Evolutionary conservation across 768 basidiomycete genomes (phyloP).

Genomic region (Pulveroboletus sp.): DNA sequence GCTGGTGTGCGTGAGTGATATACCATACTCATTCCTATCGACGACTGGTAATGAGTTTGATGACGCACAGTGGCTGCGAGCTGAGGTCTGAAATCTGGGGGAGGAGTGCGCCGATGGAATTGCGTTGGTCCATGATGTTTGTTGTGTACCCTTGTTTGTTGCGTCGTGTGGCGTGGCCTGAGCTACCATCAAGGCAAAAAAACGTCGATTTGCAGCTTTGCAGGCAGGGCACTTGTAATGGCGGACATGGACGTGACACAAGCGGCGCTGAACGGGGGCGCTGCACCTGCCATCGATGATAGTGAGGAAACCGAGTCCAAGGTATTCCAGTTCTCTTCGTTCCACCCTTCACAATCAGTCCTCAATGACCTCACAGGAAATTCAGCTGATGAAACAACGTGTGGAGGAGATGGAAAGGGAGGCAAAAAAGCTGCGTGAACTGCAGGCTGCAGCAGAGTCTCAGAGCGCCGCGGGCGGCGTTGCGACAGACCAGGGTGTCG

Average conservation of each 20-base stretch:
- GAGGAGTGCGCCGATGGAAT: neutral
- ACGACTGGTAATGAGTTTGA: neutral
- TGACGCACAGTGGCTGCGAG: neutral
- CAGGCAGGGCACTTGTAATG: conserved; percentile 34
- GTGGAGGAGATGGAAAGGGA: conserved; percentile 93
- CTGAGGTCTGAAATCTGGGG: neutral
- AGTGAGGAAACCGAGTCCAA: conserved; percentile 62
- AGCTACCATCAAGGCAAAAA: conserved; percentile 15
- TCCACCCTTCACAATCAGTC: conserved; percentile 3
- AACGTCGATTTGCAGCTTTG: conserved; percentile 19
- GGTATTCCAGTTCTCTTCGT: conserved; percentile 29
- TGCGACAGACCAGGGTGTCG: conserved; percentile 41
- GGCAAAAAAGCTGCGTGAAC: conserved; percentile 80
- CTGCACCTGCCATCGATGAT: conserved; percentile 43
- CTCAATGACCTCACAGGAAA: conserved; percentile 53
- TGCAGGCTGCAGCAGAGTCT: conserved; percentile 74
- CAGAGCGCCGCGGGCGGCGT: conserved; percentile 43
- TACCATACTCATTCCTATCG: conserved; percentile 4
- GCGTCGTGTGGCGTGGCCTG: conserved; percentile 16
- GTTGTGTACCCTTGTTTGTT: conserved; percentile 29
- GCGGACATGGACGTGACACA: conserved; percentile 48
- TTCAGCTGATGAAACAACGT: conserved; percentile 84
- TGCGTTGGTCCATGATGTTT: too few relatives aligned
- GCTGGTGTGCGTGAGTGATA: neutral
- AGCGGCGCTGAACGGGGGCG: conserved; percentile 31